Conservation (phyloP, 2,329 filamentous ascomycete species). For the Microcyclosporella mali region DNA sequence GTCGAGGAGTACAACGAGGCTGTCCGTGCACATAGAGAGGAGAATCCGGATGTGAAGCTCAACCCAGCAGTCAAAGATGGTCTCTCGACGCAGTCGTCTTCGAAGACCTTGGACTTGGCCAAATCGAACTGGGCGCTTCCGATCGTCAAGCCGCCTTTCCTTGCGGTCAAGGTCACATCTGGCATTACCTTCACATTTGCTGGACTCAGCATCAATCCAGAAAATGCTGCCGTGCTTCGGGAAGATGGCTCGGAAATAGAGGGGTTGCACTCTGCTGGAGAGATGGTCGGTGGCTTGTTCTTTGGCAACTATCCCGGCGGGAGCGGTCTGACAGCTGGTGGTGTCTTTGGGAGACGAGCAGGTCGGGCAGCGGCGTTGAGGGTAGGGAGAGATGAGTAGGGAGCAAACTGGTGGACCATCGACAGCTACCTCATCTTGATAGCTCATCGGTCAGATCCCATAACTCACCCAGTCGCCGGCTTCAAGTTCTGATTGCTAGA, state of each 20-base stretch:
- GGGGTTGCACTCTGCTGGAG: slow-evolving; percentile 56
- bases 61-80: slow-evolving; percentile 58
- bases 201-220: slow-evolving; percentile 51
- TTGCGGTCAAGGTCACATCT: slow-evolving; percentile 58
- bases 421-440: too few species aligned
- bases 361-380: slow-evolving; percentile 30
- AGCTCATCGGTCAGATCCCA: too few species aligned
- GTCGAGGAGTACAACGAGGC: slow-evolving; percentile 54
- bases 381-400: slow-evolving; percentile 1
- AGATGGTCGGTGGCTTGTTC: slow-evolving; percentile 62
- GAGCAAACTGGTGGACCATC: too few species aligned
- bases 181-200: slow-evolving; percentile 67
- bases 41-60: slow-evolving; percentile 45
- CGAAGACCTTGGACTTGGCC: slow-evolving; percentile 39
- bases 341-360: slow-evolving; percentile 47
- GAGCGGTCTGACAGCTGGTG: slow-evolving; percentile 55
- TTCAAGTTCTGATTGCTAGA: too few species aligned
- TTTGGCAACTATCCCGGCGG: slow-evolving; percentile 60
- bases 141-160: slow-evolving; percentile 51
- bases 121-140: slow-evolving; percentile 64
- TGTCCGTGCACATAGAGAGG: slow-evolving; percentile 42
- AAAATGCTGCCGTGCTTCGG: slow-evolving; percentile 49
- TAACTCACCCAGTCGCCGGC: too few species aligned
- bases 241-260: slow-evolving; percentile 42
- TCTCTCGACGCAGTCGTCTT: slow-evolving; percentile 52